A percentile compares a stretch with the other conserved stretches of the same genome.
phyloP scores from a whole-genome alignment of 2,329 filamentous ascomycete species.

The Phialocephala subalpina region DNA sequence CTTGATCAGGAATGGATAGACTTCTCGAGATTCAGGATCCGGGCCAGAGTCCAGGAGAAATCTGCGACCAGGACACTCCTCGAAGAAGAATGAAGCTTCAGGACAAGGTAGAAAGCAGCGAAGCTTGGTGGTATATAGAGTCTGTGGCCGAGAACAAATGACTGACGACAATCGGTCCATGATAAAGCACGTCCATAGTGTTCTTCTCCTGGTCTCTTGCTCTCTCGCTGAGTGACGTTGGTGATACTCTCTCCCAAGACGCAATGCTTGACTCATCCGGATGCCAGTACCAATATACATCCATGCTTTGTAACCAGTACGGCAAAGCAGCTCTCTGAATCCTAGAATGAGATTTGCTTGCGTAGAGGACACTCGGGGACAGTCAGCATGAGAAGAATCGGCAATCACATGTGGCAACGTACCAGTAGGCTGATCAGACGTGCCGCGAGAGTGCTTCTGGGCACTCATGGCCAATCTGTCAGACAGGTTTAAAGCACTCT shows the following conservation, averaged over 20 bases:
- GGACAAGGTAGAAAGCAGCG: not conserved
- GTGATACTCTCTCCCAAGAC: conserved; percentile 20
- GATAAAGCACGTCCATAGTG: conserved; percentile 5
- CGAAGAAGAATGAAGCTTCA: not conserved
- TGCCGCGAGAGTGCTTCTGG: not conserved
- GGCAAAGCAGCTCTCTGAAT: conserved; percentile 21
- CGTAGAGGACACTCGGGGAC: conserved; percentile 11
- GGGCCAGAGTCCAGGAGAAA: not conserved
- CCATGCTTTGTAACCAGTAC: conserved; percentile 25
- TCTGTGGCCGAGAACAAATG: not conserved
- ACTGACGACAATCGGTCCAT: not conserved
- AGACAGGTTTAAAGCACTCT: not conserved
- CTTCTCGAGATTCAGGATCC: not conserved
- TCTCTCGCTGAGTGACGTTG: conserved; percentile 21
- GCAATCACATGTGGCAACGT: not conserved
- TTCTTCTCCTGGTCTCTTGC: conserved; percentile 25
- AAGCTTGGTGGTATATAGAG: not conserved
- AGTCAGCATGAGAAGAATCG: not conserved
- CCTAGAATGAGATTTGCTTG: conserved; percentile 27
- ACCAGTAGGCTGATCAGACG: conserved; percentile 1
- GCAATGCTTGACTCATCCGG: conserved; percentile 27
- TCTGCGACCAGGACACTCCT: not conserved
- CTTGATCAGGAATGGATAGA: conserved; percentile 1
- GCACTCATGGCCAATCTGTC: not conserved
- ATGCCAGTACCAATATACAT: conserved; percentile 27